Evolutionary conservation across 2,329 filamentous ascomycete genomes (phyloP), one percentile per base, ranked within the genome.

Genomic region (Neurospora crassa): DNA sequence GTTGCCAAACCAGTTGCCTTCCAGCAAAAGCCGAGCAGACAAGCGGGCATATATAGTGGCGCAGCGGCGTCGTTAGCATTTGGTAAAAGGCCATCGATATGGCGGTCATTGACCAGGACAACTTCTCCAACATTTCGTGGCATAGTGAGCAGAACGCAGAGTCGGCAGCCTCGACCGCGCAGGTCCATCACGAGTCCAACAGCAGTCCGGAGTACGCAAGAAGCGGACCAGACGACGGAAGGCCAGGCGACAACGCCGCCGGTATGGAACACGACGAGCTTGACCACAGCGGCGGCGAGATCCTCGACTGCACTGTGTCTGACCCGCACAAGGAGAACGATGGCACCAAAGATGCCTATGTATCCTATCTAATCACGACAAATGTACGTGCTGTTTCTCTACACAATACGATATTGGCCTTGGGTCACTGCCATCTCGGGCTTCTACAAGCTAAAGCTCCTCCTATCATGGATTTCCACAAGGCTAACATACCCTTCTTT

Each of bases 291-390:
- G 86, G 85, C 67, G 87, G 85, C 45, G 95, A 96, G 75, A 87
- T 88, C 71, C 86, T 99, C 63, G 92, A 97, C 78, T 97, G 94
- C 79, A 89, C 84, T 20, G 95, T 99, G 20, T 89, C 89, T 70
- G 88, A 90, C 72, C 94, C 96, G 24, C 88, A 95, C 81, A 98
- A 97, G 82, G 96, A 98, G 84, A 96, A 95, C 78, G 93, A 97
- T 78, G 95, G 96, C 68, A 96, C 94, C 72, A 97, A 97, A 81
- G 96, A 97, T 82, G 92, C 93, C 70, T 99, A 97, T 83, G 91
- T 98, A 72, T 98, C 96, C 12, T 99, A 99, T 80, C 86, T 96
- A 68, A 92, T 99, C 75, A 96, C 92, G 67, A 97, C 96, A 70
- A 87, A 94, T 82, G 94, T 97, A 84, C 71, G 79, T 76, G 68